Base-by-base conservation (phyloP, 176 grass and related monocot species). In the Rhynchospora tenuis region DNA sequence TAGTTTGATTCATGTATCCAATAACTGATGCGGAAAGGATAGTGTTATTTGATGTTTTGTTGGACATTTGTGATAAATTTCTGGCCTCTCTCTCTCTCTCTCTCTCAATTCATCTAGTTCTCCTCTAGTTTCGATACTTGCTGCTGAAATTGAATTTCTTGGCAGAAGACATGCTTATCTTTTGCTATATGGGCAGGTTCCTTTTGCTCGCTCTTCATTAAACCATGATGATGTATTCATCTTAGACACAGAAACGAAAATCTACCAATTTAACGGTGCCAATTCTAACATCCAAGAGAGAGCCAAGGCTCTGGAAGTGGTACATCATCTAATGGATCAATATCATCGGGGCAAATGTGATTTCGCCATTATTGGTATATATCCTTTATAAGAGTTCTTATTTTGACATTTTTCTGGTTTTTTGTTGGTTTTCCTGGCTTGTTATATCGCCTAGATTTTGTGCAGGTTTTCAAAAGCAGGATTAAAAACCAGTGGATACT, bases 221-320 rank as follows among this genome's bases (percentile, higher is more conserved):
- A 98, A 98, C 67, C 95, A 98, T 84, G 95, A 98, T 84, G 95
- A 98, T 87, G 92, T 98, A 7, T 98, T 98, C 84, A 95, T 98
- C 84, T 91, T 95, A 76, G 92, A 98, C 52, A 89, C 92, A 64
- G 91, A 95, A 80, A 88, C 70, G 0, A 98, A 95, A 87, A 93
- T 98, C 86, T 98, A 78, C 81, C 95, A 98, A 85, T 98, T 98
- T 89, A 98, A 98, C 48, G 95, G 95, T 24, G 90, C 92, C 62
- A 98, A 95, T 88, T 95, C 95, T 58, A 95, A 91, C 86, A 98
- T 98, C 79, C 95, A 98, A 93, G 95, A 98, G 85, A 98, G 92
- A 84, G 95, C 89, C 50, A 98, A 98, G 83, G 90, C 95, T 75
- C 81, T 98, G 86, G 92, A 98, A 95, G 89, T 93, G 56, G 87